phyloP scores from a whole-genome alignment of 108 stramenopile species.

The Tribonema minus region DNA sequence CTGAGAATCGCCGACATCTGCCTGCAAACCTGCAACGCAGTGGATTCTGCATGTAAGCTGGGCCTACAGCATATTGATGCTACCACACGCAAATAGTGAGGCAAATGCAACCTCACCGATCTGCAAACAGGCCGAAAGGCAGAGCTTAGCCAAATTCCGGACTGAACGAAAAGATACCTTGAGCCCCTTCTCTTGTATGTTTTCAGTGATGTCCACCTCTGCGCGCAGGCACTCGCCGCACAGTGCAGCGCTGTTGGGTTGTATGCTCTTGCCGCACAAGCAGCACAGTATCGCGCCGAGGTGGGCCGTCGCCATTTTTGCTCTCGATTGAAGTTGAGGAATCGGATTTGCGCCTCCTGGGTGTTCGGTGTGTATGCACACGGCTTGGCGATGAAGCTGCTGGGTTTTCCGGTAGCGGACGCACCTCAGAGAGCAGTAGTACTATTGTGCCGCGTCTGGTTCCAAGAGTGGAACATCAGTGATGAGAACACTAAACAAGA shows the following conservation, averaged over 20 bases:
- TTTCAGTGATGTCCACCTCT: conserved; percentile 22
- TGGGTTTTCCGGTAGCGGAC: too few relatives aligned
- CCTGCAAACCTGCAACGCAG: background rate
- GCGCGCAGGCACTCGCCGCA: conserved; percentile 22
- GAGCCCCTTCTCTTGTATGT: conserved; percentile 22
- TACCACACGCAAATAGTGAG: background rate
- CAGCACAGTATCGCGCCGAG: conserved; percentile 28
- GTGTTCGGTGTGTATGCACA: too few relatives aligned
- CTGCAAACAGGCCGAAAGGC: background rate
- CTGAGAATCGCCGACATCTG: background rate
- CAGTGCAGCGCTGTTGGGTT: conserved; percentile 28
- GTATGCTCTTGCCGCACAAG: conserved; percentile 13
- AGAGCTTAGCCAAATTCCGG: background rate
- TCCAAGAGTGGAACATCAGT: too few relatives aligned
- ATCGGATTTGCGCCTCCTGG: too few relatives aligned
- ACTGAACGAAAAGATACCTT: conserved; percentile 12
- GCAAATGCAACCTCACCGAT: background rate
- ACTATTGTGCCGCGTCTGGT: too few relatives aligned
- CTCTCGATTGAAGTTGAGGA: too few relatives aligned
- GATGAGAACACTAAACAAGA: too few relatives aligned
- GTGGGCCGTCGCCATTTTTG: too few relatives aligned
- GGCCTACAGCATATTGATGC: background rate
- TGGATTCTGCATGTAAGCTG: background rate
- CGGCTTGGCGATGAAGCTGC: too few relatives aligned
- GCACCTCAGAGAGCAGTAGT: too few relatives aligned